Percentiles rank a stretch among this genome's conserved stretches.
Evolutionary conservation across 2,329 filamentous ascomycete species (phyloP).

Genomic region (Exophiala dermatitidis): DNA sequence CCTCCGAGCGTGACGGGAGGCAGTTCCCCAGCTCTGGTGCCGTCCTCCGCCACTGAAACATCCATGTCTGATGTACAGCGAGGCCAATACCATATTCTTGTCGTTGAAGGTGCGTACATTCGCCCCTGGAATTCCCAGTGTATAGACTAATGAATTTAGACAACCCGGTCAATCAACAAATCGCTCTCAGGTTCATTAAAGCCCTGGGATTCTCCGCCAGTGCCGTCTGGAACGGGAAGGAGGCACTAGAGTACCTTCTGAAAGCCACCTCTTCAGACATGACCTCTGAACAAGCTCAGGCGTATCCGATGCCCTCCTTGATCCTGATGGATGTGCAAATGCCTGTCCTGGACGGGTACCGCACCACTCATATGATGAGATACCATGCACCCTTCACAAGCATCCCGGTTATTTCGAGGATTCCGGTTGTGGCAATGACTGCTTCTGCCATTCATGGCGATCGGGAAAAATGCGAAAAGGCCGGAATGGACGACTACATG

Average conservation of each 20-base stretch:
- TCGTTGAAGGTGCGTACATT: conserved; percentile 52
- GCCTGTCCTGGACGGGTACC: conserved; percentile 70
- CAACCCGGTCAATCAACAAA: conserved; percentile 68
- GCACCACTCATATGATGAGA: conserved; percentile 65
- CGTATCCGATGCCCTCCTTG: conserved; percentile 58
- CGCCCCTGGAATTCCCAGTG: neutral
- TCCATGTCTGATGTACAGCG: conserved; percentile 47
- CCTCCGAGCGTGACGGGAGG: neutral
- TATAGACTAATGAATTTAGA: conserved; percentile 38
- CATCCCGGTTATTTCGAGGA: conserved; percentile 49
- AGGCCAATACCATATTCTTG: conserved; percentile 59
- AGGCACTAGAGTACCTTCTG: conserved; percentile 65
- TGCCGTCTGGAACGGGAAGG: conserved; percentile 70
- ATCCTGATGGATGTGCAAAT: conserved; percentile 75
- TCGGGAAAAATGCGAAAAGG: conserved; percentile 62
- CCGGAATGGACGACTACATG: conserved; percentile 71
- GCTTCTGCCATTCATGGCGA: conserved; percentile 72
- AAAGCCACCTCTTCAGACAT: conserved; percentile 38
- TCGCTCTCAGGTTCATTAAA: conserved; percentile 65
- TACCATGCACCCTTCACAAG: conserved; percentile 59
- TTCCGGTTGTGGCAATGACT: conserved; percentile 76
- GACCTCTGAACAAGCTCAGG: conserved; percentile 34
- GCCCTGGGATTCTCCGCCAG: conserved; percentile 65
- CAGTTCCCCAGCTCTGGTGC: conserved; percentile 41
- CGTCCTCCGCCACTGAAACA: conserved; percentile 30